These are phyloP conservation scores for Penicillium sp. DNA, from an alignment of 2,329 filamentous ascomycete species.

Conservation along the genomic window DNA sequence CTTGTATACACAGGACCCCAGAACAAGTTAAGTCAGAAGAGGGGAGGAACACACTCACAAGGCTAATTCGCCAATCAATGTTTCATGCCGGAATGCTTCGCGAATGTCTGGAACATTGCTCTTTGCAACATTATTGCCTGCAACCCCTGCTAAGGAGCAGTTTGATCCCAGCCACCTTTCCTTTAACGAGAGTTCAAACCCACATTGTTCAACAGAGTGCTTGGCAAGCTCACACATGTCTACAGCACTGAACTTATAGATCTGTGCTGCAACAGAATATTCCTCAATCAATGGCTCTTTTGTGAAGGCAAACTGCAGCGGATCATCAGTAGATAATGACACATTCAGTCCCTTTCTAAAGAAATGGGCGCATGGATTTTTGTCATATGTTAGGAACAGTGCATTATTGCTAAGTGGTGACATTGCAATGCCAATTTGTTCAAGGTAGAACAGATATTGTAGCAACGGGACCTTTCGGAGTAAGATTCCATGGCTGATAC, in stretches of 20 bases:
- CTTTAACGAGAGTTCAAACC: constrained; percentile 88
- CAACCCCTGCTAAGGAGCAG: constrained; percentile 76
- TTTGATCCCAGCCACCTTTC: constrained; percentile 85
- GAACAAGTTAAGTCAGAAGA: not conserved
- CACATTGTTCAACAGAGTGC: constrained; percentile 92
- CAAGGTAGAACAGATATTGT: constrained; percentile 97
- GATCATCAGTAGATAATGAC: constrained; percentile 94
- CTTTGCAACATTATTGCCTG: constrained; percentile 91
- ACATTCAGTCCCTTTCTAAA: constrained; percentile 95
- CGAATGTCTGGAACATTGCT: constrained; percentile 95
- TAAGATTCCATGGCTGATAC: constrained; percentile 92
- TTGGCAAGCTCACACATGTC: constrained; percentile 99
- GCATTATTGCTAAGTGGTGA: constrained; percentile 99
- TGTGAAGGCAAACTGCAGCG: constrained; percentile 96
- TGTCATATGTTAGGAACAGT: constrained; percentile 92
- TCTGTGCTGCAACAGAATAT: constrained; percentile 96
- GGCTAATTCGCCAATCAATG: constrained; percentile 77
- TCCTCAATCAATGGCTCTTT: constrained; percentile 98
- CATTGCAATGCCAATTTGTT: constrained; percentile 99
- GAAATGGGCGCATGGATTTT: constrained; percentile 94
- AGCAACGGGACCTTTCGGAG: constrained; percentile 92
- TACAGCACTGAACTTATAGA: constrained; percentile 94
- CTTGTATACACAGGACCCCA: not conserved
- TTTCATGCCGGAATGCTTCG: constrained; percentile 87
- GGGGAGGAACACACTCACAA: constrained; percentile 63